A percentile compares a stretch with the other conserved stretches of the same genome.
These are phyloP conservation scores for Penicillium psychrosexuale DNA, from an alignment of 2,329 filamentous ascomycete genomes.

Conservation along the genomic window DNA sequence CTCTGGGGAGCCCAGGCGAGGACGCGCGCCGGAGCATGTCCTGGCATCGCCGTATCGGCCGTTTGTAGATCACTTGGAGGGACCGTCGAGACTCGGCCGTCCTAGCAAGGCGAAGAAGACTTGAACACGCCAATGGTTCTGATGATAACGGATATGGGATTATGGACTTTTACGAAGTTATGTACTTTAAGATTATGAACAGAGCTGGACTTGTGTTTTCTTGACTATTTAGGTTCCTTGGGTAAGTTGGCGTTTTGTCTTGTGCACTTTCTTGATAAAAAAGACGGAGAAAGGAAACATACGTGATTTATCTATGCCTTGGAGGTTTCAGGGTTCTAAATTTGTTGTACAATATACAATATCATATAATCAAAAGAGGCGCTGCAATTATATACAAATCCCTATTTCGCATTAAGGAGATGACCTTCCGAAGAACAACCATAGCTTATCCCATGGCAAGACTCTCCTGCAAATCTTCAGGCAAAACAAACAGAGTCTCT, in stretches of 20 bases:
- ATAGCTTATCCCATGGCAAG: constrained; percentile 9
- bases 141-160: constrained; percentile 12
- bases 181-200: constrained; percentile 14
- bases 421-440: too few relatives aligned
- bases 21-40: constrained; percentile 48
- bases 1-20: constrained; percentile 40
- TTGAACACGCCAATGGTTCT: constrained; percentile 16
- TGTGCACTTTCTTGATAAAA: neutral
- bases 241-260: neutral
- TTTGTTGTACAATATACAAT: too few relatives aligned
- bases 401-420: too few relatives aligned
- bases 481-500: constrained; percentile 13
- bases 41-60: constrained; percentile 60
- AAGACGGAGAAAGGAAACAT: neutral
- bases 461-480: constrained; percentile 8
- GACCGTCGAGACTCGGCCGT: constrained; percentile 30
- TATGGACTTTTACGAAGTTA: constrained; percentile 20
- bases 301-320: neutral
- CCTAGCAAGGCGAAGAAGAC: constrained; percentile 35
- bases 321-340: neutral
- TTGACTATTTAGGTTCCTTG: neutral
- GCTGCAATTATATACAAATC: too few relatives aligned
- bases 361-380: too few relatives aligned
- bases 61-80: constrained; percentile 52
- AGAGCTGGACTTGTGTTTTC: neutral